Base-by-base conservation (phyloP, 2,329 filamentous ascomycete genomes). In the Alternaria dauci region DNA sequence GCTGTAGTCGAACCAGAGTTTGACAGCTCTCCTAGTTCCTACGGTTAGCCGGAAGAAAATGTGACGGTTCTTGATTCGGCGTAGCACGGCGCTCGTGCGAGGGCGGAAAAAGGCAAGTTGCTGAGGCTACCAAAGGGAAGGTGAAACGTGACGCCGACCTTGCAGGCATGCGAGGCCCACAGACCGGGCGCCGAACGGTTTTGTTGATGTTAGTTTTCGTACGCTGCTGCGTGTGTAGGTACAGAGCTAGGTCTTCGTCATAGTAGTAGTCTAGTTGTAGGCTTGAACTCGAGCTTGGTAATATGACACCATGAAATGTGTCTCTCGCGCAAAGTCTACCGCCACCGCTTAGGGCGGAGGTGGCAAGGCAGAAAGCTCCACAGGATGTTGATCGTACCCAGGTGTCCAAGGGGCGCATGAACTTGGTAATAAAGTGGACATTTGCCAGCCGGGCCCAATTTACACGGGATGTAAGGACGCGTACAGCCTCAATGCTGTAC, bases 401-500 rank as follows among this genome's bases (percentile, higher is more conserved):
- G 63, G 54, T 61, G 52, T 52, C 43, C 36, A 55, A 63, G 56
- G 55, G 50, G 65, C 44, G 47, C 44, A 56, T 62, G 59, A 58
- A 47, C 51, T 63, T 61, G 55, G 61, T 57, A 62, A 68, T 58
- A 53, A 64, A 59, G 54, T 43, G 26, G 61, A 59, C 32, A n/a
- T 43, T 58, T 57, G 47, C 53, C 52, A 64, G 58, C 55, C 59
- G 65, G 66, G 58, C 51, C 53, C 56, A 64, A 53, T 62, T 63
- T 67, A 52, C 30, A 52, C 30, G 26, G 18, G 44, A 41, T 61
- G 38, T 12, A 63, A 42, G 38, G 38, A 36, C 39, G 30, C 48
- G 28, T 30, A 51, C 30, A 38, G 62, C 51, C 55, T 58, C 54
- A 53, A 50, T 63, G 55, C 16, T 38, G 6, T 4, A n/a, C 16